Conservation (phyloP, 163 green algal species). For the Trebouxia gelatinosa region DNA sequence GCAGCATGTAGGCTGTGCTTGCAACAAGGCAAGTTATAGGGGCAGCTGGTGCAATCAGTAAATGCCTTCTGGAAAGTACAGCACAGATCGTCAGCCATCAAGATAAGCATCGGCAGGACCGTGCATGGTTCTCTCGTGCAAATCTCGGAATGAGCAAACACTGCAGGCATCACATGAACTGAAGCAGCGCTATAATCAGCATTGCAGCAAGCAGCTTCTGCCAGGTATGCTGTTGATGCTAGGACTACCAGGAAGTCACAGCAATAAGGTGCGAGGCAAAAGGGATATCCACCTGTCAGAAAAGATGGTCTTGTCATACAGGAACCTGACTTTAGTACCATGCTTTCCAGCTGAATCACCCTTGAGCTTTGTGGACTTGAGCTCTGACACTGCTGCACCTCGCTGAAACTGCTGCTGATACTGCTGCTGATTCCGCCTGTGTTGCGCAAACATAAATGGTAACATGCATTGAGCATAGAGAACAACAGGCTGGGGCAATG, state of each 20-base stretch:
- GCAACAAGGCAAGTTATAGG: no score
- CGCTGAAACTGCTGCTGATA: slow-evolving; percentile 46
- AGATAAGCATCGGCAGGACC: not conserved
- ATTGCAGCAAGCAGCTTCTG: not conserved
- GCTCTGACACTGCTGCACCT: slow-evolving; percentile 29
- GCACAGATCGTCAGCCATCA: not conserved
- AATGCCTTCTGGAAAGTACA: no score
- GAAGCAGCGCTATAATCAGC: not conserved
- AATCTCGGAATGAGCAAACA: not conserved
- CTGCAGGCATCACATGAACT: not conserved
- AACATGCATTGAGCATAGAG: no score
- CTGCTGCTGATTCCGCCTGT: slow-evolving; percentile 39
- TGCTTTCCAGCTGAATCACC: not conserved
- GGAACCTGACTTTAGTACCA: slow-evolving; percentile 82
- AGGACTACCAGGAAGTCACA: not conserved
- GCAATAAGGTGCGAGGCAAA: not conserved
- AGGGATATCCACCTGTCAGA: slow-evolving; percentile 39
- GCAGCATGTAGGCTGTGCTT: no score
- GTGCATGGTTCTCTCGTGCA: not conserved
- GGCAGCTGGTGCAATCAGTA: no score
- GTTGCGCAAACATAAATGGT: no score
- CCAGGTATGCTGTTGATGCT: not conserved
- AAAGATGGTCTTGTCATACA: slow-evolving; percentile 87
- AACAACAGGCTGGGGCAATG: no score
- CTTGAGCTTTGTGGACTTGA: slow-evolving; percentile 23